Evolutionary conservation across 768 basidiomycete species (phyloP), one percentile per base, ranked within the genome.

Genomic region (Kwoniella newhampshirensis): DNA sequence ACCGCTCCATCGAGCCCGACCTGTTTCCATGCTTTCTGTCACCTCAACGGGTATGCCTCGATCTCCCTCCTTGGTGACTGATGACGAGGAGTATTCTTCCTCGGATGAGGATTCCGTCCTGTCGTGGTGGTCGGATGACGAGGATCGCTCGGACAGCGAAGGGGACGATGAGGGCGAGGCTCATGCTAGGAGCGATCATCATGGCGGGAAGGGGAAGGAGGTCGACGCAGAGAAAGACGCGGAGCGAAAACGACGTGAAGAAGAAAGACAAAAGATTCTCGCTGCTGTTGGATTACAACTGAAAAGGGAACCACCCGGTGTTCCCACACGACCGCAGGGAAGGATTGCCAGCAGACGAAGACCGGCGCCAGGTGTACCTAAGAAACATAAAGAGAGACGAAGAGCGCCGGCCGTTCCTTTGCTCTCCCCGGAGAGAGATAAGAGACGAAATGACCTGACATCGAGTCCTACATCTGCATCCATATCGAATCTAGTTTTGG

Each of bases 221-320:
- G 67, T 75, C 15, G 80, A 80, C 56, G 78, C 78, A 32, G 81
- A 51, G 18, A 82, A 66, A 61, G 80, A 80, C 27, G 79, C 79
- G 37, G 81, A 80, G 40, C 84, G 86, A 51, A 79, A 78, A 11
- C 81, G 81, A 49, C 83, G 89, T 27, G 89, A 86, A 54, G 77
- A 82, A 17, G 91, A 94, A 70, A 81, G 89, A 20, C 84, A 84
- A 63, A 82, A 86, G 18, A 89, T 96, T 6, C 79, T 97, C n/a
- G 85, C 89, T 70, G 88, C 89, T 0, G 91, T 91, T 0, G 93
- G 93, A 2, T 78, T 96, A 23, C 84, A 90, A 54, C 81, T 94
- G 43, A 85, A 86, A 62, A 77, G 82, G 35, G 83, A 85, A 56
- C 80, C 81, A 52, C 46, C 68, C 15, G 62, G 67, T 53, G 55